Percentiles rank a stretch among this genome's conserved stretches.
phyloP scores from a whole-genome alignment of 768 basidiomycete species.

The Terana coerulea region DNA sequence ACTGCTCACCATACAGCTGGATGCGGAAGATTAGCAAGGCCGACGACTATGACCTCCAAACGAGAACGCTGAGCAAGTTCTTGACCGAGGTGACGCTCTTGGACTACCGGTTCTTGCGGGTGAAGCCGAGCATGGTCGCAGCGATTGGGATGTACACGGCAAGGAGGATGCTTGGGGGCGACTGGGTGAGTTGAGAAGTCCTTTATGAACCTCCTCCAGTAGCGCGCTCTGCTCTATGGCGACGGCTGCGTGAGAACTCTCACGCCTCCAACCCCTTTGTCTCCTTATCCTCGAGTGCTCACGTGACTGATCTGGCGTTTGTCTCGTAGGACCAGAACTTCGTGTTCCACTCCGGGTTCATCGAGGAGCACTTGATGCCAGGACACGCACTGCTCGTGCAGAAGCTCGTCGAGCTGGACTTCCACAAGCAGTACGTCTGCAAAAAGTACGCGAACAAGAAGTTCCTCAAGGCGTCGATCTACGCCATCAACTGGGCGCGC shows the following conservation, averaged over 20 bases:
- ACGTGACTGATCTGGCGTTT: conserved; percentile 32
- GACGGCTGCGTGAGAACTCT: conserved; percentile 10
- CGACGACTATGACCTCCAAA: conserved; percentile 98
- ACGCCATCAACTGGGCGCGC: conserved; percentile 73
- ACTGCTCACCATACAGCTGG: conserved; percentile 99
- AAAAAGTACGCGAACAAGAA: conserved; percentile 98
- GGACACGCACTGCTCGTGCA: conserved; percentile 83
- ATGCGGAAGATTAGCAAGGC: conserved; percentile 98
- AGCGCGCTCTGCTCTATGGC: conserved; percentile 13
- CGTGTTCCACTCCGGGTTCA: conserved; percentile 89
- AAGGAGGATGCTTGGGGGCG: conserved; percentile 87
- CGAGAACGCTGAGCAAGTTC: conserved; percentile 96
- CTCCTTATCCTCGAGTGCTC: conserved; percentile 12
- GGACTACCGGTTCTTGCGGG: conserved; percentile 89
- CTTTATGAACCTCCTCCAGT: conserved; percentile 14
- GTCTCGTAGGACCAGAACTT: conserved; percentile 76
- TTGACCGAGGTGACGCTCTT: conserved; percentile 93
- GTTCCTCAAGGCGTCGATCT: conserved; percentile 88
- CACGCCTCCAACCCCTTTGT: conserved; percentile 14
- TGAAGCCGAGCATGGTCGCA: conserved; percentile 90
- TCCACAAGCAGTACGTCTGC: conserved; percentile 83
- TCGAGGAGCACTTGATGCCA: conserved; percentile 79
- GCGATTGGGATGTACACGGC: conserved; percentile 98
- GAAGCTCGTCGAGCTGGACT: conserved; percentile 75
- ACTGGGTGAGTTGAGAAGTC: conserved; percentile 76